Evolutionary conservation across 139 green algal species (phyloP), one percentile per base, ranked within the genome.

Genomic region (Micractinium sp.): DNA sequence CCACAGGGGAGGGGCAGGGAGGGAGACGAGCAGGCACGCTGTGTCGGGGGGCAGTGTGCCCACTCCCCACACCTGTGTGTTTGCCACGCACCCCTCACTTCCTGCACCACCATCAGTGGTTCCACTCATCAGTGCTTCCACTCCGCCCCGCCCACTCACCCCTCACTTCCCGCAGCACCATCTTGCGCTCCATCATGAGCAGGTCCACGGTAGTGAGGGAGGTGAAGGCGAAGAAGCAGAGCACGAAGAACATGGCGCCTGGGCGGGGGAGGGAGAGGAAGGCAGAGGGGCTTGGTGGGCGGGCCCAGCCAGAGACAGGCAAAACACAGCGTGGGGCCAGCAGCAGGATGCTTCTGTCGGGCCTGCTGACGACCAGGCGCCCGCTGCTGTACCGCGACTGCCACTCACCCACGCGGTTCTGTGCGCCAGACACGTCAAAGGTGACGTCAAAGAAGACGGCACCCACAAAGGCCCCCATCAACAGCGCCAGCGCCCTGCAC

Each of bases 211-310:
- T 94, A 33, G 95, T 96, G 15, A 98, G 89, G 4, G 91, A 92
- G n/a, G 93, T 96, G 90, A 98, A 96, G 73, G 93, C 95, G 12
- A 97, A 93, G 47, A 97, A 95, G 61, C 89, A 89, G 23, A 97
- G 93, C 9, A 93, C 89, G 87, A 98, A 98, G 92, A 98, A 98
- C 79, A 97, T 88, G 71, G 87, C 94, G 36, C 96, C 95, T 83
- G 95, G 82, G 41, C 90, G 0, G 77, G 22, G 39, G 7, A 63
- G 27, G 74, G 73, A 25, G 31, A n/a, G 73, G 29, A 35, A 76
- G 25, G 29, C 69, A 85, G 19, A 16, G 56, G 41, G 9, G 27
- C 47, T 16, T 56, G 47, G 47, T 56, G 47, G 47, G 7, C 47
- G 5, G 47, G 47, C 7, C 47, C 47, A 56, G 47, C 7, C 47